phyloP scores from a whole-genome alignment of 2,329 filamentous ascomycete species.

The Furcasterigmium sp. region DNA sequence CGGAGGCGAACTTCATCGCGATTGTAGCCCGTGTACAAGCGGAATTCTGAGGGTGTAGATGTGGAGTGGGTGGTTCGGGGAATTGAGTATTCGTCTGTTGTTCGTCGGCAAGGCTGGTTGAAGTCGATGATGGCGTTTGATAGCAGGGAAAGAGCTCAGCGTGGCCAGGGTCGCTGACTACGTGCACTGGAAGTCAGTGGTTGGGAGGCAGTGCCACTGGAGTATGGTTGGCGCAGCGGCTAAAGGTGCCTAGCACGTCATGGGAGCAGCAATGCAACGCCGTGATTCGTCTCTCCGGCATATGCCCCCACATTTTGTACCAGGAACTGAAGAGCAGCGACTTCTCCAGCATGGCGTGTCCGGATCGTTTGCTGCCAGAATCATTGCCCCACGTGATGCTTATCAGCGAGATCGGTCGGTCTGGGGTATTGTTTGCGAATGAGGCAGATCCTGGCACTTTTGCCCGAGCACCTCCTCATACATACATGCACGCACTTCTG shows the following conservation, averaged over 20 bases:
- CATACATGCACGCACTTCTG: too few species aligned
- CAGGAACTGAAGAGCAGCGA: too few species aligned
- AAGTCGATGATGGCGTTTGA: slow-evolving; percentile 5
- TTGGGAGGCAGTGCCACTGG: slow-evolving; percentile 4
- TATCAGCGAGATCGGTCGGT: too few species aligned
- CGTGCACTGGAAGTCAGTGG: slow-evolving; percentile 3
- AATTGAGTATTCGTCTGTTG: slow-evolving; percentile 4
- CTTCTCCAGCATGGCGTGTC: too few species aligned
- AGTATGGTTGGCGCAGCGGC: slow-evolving; percentile 8
- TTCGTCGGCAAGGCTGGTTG: slow-evolving; percentile 4
- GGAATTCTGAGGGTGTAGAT: neutral
- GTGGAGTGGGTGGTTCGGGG: neutral
- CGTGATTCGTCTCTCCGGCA: slow-evolving; percentile 7
- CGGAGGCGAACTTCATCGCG: slow-evolving; percentile 35
- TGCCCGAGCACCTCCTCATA: too few species aligned
- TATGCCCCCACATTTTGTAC: too few species aligned
- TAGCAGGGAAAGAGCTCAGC: slow-evolving; percentile 10
- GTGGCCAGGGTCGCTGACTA: slow-evolving; percentile 1
- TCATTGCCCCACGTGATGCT: too few species aligned
- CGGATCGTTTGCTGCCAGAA: too few species aligned
- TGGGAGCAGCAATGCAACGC: slow-evolving; percentile 7
- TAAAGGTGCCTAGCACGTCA: slow-evolving; percentile 11
- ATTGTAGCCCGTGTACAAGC: slow-evolving; percentile 5
- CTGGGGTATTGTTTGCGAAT: too few species aligned
- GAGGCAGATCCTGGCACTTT: too few species aligned